These are phyloP conservation scores for Xylaria hypoxylon DNA, from an alignment of 2,329 filamentous ascomycete genomes.

Conservation along the genomic window DNA sequence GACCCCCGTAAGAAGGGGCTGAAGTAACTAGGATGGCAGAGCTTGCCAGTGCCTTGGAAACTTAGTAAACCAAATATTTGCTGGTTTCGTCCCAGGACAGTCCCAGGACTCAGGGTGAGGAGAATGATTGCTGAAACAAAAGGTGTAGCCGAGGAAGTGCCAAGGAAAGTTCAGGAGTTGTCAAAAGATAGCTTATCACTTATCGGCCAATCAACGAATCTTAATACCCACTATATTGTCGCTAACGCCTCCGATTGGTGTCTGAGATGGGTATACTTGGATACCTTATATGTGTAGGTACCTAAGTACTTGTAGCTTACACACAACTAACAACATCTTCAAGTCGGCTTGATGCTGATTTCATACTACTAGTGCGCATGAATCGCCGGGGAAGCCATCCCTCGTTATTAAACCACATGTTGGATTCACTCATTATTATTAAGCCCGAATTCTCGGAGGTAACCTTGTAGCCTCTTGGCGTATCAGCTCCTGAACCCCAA, in stretches of 20 bases:
- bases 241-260: slow-evolving; percentile 33
- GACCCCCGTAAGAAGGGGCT: neutral
- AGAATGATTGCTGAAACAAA: slow-evolving; percentile 21
- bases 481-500: slow-evolving; percentile 2
- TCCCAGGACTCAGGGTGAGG: slow-evolving; percentile 1
- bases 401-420: neutral
- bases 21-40: neutral
- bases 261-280: neutral
- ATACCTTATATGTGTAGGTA: too few species aligned
- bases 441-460: neutral
- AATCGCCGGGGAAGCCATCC: neutral
- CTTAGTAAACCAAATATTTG: neutral
- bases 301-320: too few species aligned
- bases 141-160: slow-evolving; percentile 5
- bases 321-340: neutral
- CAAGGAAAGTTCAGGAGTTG: slow-evolving; percentile 21
- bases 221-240: too few species aligned
- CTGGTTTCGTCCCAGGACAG: neutral
- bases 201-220: too few species aligned
- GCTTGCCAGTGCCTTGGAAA: neutral
- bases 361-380: neutral
- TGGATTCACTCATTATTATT: neutral
- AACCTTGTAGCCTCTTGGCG: slow-evolving; percentile 5
- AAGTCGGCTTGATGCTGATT: neutral
- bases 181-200: neutral